Evolutionary conservation across 2,329 filamentous ascomycete species (phyloP).

Genomic region (Pseudogymnoascus sp.): DNA sequence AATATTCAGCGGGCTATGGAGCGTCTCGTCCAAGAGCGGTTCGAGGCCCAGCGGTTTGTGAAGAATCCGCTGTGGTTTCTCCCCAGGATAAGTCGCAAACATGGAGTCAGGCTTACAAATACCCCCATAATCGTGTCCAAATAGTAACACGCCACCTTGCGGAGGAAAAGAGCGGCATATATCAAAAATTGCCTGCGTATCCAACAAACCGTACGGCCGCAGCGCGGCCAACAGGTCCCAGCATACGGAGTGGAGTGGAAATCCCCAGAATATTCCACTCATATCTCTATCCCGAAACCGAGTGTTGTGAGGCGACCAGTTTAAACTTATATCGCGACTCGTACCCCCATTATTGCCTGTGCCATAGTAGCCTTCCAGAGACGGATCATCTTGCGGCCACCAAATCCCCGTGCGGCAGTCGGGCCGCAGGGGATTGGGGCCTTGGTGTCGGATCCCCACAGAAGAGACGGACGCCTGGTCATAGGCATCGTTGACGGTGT

Average conservation of each 20-base stretch:
- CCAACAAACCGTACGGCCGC: neutral
- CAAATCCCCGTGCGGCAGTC: neutral
- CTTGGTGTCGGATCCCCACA: neutral
- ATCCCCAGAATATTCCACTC: neutral
- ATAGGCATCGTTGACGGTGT: neutral
- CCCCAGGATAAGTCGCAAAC: neutral
- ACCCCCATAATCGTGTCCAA: neutral
- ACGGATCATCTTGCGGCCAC: neutral
- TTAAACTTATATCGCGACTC: neutral
- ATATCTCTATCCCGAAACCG: neutral
- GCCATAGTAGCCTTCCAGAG: neutral
- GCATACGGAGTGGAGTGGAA: neutral
- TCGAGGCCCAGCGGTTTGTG: neutral
- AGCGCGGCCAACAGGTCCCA: neutral
- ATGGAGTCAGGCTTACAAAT: neutral
- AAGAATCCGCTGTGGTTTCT: neutral
- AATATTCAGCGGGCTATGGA: neutral
- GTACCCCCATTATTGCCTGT: neutral
- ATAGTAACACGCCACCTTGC: neutral
- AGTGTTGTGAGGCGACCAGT: neutral
- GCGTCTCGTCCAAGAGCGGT: neutral
- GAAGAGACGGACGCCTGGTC: neutral
- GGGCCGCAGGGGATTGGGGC: neutral
- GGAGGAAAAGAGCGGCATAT: neutral
- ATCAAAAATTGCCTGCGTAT: neutral